Evolutionary conservation across 352 stramenopile genomes (phyloP).

Genomic region (Phytopythium ostracodes): DNA sequence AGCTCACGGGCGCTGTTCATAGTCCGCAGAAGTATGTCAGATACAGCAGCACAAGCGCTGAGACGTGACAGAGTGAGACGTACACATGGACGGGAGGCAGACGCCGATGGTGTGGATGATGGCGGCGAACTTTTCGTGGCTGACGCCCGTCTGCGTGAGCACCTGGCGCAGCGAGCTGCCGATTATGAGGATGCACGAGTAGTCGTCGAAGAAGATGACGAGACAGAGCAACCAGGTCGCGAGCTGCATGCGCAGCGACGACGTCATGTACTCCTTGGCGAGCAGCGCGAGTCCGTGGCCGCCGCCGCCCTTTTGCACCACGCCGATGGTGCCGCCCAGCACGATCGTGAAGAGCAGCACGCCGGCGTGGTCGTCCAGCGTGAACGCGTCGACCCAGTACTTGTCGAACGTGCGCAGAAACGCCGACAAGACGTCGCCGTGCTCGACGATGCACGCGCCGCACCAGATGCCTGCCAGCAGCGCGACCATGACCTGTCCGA

Average conservation of each 20-base stretch:
- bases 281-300: constrained; percentile 78
- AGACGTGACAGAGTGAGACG: constrained; percentile 9
- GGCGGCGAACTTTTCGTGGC: constrained; percentile 85
- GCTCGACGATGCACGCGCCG: constrained; percentile 76
- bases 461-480: constrained; percentile 86
- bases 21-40: background rate
- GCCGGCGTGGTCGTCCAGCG: constrained; percentile 74
- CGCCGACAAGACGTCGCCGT: constrained; percentile 65
- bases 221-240: constrained; percentile 80
- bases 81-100: constrained; percentile 84
- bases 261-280: constrained; percentile 80
- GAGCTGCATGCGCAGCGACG: constrained; percentile 78
- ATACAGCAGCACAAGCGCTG: background rate
- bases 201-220: constrained; percentile 92
- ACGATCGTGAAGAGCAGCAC: constrained; percentile 90
- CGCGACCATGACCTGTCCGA: constrained; percentile 78
- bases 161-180: constrained; percentile 84
- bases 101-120: constrained; percentile 89
- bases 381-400: constrained; percentile 85
- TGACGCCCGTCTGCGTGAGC: constrained; percentile 78
- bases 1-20: constrained; percentile 70
- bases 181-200: constrained; percentile 90
- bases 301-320: constrained; percentile 87
- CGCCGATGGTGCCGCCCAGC: constrained; percentile 82
- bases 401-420: constrained; percentile 86